Evolutionary conservation across 352 stramenopile genomes (phyloP).

Genomic region (Pythium insidiosum): DNA sequence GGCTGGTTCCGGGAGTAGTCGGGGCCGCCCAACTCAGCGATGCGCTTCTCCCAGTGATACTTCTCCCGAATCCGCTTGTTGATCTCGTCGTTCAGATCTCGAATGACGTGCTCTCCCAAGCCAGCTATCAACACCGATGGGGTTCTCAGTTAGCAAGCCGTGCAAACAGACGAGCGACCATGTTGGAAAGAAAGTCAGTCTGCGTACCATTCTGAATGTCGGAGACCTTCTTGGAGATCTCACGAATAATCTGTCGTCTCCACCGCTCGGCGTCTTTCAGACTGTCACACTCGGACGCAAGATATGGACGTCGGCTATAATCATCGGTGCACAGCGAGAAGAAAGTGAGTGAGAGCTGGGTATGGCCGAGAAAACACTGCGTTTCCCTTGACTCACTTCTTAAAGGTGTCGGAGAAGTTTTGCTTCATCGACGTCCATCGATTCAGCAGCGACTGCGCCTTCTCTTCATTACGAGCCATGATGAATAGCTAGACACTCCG

Average conservation of each 20-base stretch:
- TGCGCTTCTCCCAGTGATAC: constrained; percentile 77
- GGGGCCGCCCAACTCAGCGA: constrained; percentile 86
- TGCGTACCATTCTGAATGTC: constrained; percentile 94
- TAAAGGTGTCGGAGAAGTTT: constrained; percentile 82
- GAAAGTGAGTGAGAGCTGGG: background rate
- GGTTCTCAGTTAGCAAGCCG: too few species aligned
- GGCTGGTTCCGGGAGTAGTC: constrained; percentile 84
- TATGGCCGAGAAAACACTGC: constrained; percentile 1
- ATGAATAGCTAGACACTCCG: too few species aligned
- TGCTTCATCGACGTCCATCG: constrained; percentile 98
- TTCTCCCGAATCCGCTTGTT: constrained; percentile 97
- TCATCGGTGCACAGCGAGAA: background rate
- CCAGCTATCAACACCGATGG: too few species aligned
- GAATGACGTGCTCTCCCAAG: constrained; percentile 93
- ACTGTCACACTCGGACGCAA: constrained; percentile 91
- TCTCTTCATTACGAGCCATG: constrained; percentile 98
- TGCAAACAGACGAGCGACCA: background rate
- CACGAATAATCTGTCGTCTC: constrained; percentile 89
- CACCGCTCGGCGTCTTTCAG: constrained; percentile 92
- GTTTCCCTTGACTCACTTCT: too few species aligned
- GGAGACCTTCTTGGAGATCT: constrained; percentile 93
- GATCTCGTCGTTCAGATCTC: constrained; percentile 98
- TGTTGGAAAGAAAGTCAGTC: background rate
- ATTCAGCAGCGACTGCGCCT: constrained; percentile 97
- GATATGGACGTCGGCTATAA: constrained; percentile 81